Evolutionary conservation across 2,329 filamentous ascomycete genomes (phyloP).

Genomic region (Claviceps maximensis): DNA sequence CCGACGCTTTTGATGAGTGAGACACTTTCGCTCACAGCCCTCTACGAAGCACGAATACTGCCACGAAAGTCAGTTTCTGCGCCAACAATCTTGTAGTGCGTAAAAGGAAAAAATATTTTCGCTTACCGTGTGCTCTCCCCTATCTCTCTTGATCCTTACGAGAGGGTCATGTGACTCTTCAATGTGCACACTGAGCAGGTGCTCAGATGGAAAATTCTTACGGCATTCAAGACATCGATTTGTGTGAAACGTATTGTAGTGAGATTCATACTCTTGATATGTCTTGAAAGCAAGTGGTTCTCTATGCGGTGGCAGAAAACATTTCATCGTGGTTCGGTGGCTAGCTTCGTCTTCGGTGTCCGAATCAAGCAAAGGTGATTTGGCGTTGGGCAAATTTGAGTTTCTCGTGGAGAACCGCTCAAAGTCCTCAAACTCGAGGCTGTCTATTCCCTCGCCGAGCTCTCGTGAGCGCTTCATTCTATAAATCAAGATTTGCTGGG

Average conservation of each 20-base stretch:
- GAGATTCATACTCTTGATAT: slow-evolving; percentile 72
- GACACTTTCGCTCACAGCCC: slow-evolving; percentile 73
- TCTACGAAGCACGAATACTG: slow-evolving; percentile 86
- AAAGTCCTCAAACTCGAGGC: slow-evolving; percentile 8
- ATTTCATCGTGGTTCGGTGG: slow-evolving; percentile 50
- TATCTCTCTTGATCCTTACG: slow-evolving; percentile 54
- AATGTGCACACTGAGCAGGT: slow-evolving; percentile 73
- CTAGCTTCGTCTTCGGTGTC: slow-evolving; percentile 20
- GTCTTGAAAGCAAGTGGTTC: slow-evolving; percentile 56
- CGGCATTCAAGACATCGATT: slow-evolving; percentile 77
- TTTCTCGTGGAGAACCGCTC: slow-evolving; percentile 7
- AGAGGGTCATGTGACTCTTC: slow-evolving; percentile 85
- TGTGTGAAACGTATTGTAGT: slow-evolving; percentile 69
- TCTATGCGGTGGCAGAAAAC: slow-evolving; percentile 67
- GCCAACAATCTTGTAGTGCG: neutral
- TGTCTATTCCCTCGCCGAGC: slow-evolving; percentile 33
- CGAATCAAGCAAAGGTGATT: slow-evolving; percentile 47
- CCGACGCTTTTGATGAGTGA: slow-evolving; percentile 68
- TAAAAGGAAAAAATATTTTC: neutral
- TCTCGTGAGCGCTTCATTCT: slow-evolving; percentile 52
- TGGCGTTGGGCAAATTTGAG: slow-evolving; percentile 25
- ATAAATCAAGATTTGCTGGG: slow-evolving; percentile 8
- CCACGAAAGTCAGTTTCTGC: neutral
- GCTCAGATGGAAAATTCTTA: slow-evolving; percentile 76
- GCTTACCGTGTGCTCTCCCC: slow-evolving; percentile 75